Base-by-base conservation (phyloP, 495 filamentous ascomycete species). In the Aspergillus homomorphus region DNA sequence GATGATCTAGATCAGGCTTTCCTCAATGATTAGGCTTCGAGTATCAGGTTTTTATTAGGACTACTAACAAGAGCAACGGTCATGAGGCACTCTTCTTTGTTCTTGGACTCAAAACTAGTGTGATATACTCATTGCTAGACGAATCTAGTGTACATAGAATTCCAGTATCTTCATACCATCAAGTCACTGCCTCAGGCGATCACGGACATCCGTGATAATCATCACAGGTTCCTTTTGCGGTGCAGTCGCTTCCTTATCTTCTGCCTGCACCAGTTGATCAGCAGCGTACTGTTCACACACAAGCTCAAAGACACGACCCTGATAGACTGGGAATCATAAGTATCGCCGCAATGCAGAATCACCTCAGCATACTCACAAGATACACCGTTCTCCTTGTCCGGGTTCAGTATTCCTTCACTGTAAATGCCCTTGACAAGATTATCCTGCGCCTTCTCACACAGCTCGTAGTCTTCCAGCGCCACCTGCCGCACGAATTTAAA, bases 401-500 rank as follows among this genome's bases (percentile, higher is more conserved):
- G 81, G 61, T 86, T 85, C 53, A 86, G 64, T 12, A 86, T 77
- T 0, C 83, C 83, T 63, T 86, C 82, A 2, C 74, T 69, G 61
- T 86, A 86, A 6, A 86, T 73, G 2, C 83, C 83, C 26, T 69
- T 77, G 30, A 77, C 70, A 19, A 86, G 66, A 54, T 84, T 84
- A 28, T 73, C 70, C 64, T 86, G 82, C 8, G 82, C 82, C 52
- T 76, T 81, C 63, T 84, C 81, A 59, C 83, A 86, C 3, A 86
- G 73, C 67, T 84, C 83, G 58, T 72, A 86, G 54, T 86, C 83
- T 57, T 86, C 83, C 63, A 80, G 66, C 0, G 83, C 82, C 1
- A 86, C 83, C 64, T 85, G 83, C 5, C 82, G 73, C 19, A 84
- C 80, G 58, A 86, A 86, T 28, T 78, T 79, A 62, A 73, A 86